A percentile compares a stretch with the other conserved stretches of the same genome.
phyloP scores from a whole-genome alignment of 148 eudicot genomes.

The Rhododendron ferrugineum region DNA sequence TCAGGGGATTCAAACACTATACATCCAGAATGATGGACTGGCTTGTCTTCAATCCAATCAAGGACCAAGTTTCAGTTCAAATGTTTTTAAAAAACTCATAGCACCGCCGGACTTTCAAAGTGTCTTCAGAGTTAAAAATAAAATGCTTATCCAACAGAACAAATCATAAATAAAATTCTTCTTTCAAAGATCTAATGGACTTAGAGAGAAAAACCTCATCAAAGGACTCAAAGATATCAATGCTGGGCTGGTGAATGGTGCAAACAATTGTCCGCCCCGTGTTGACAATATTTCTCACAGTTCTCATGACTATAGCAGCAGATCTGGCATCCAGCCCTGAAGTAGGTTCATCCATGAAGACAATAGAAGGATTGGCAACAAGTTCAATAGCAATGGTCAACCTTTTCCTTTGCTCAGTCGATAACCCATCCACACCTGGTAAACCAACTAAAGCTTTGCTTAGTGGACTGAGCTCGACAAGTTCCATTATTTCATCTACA shows the following conservation, averaged over 20 bases:
- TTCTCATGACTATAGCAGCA: constrained; percentile 99
- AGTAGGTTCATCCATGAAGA: constrained; percentile 99
- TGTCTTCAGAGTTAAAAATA: neutral
- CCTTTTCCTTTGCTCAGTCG: constrained; percentile 92
- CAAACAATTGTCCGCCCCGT: constrained; percentile 95
- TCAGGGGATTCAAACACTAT: neutral
- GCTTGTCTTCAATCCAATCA: neutral
- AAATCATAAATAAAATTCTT: neutral
- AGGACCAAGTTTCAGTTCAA: neutral
- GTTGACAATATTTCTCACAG: constrained; percentile 90
- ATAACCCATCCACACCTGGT: constrained; percentile 87
- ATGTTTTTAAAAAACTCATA: neutral
- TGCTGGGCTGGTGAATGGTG: constrained; percentile 99
- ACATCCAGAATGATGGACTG: neutral
- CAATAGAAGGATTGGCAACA: constrained; percentile 96
- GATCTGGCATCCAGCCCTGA: constrained; percentile 98
- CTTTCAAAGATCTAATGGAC: neutral
- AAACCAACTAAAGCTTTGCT: constrained; percentile 76
- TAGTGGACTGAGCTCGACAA: constrained; percentile 80
- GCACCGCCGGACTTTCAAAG: neutral
- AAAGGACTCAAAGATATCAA: constrained; percentile 91
- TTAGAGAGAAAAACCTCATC: constrained; percentile 60
- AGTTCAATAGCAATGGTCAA: constrained; percentile 95
- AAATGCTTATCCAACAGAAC: neutral
- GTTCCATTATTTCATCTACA: constrained; percentile 90